Percentiles rank a stretch among this genome's conserved stretches.
Evolutionary conservation across 768 basidiomycete genomes (phyloP).

Genomic region (Tylopilus sp.): DNA sequence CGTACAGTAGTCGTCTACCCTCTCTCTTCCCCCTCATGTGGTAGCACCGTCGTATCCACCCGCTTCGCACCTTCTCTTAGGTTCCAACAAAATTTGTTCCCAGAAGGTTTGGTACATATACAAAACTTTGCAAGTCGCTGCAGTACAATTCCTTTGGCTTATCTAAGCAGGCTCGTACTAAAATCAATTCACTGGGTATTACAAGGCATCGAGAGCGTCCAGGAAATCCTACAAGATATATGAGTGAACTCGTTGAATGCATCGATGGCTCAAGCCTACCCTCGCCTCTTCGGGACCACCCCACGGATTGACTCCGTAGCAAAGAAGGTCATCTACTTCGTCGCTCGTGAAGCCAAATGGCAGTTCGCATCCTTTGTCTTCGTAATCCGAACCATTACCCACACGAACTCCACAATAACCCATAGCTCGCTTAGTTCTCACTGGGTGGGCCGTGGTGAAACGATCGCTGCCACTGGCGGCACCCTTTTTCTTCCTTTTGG

Average conservation of each 20-base stretch:
- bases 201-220: neutral
- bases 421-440: neutral
- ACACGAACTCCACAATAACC: neutral
- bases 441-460: too few species aligned
- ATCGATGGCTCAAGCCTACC: constrained; percentile 20
- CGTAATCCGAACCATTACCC: neutral
- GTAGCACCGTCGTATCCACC: too few species aligned
- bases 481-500: neutral
- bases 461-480: too few species aligned
- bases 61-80: too few species aligned
- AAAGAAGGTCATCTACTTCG: constrained; percentile 34
- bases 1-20: too few species aligned
- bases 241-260: neutral
- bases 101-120: too few species aligned
- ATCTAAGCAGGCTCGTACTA: too few species aligned
- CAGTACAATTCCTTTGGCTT: too few species aligned
- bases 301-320: constrained; percentile 42
- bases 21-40: too few species aligned
- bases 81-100: too few species aligned
- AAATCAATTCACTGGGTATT: too few species aligned
- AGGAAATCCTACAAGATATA: neutral
- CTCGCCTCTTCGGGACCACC: constrained; percentile 32
- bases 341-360: constrained; percentile 32
- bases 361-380: neutral
- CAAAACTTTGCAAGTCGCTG: too few species aligned